phyloP scores from a whole-genome alignment of 2,329 filamentous ascomycete species.

The Hypoxylon sp. region DNA sequence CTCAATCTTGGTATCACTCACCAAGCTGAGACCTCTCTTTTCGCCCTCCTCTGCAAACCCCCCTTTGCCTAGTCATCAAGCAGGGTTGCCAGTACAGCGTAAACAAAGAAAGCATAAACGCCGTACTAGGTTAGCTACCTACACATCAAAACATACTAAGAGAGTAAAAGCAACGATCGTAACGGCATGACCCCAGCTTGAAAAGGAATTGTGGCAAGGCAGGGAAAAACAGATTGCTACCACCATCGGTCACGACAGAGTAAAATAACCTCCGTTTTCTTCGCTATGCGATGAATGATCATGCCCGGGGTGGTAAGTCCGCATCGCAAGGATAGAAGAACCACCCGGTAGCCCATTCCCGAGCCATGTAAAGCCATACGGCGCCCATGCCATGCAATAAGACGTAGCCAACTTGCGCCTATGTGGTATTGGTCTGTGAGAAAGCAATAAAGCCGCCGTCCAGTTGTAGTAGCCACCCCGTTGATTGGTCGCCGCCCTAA shows the following conservation, averaged over 20 bases:
- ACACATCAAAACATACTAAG: slow-evolving; percentile 23
- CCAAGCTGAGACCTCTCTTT: slow-evolving; percentile 19
- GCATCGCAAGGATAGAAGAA: slow-evolving; percentile 36
- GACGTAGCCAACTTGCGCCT: slow-evolving; percentile 34
- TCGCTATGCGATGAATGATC: slow-evolving; percentile 38
- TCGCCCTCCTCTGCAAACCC: slow-evolving; percentile 9
- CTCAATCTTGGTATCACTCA: slow-evolving; percentile 28
- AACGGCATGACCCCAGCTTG: slow-evolving; percentile 36
- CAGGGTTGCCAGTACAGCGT: slow-evolving; percentile 20
- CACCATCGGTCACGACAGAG: slow-evolving; percentile 22
- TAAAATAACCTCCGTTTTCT: slow-evolving; percentile 32
- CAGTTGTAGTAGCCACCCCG: slow-evolving; percentile 8
- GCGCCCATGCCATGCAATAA: slow-evolving; percentile 40
- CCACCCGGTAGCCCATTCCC: slow-evolving; percentile 27
- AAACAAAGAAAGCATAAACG: slow-evolving; percentile 20
- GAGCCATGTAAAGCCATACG: slow-evolving; percentile 28
- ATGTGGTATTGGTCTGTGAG: slow-evolving; percentile 25
- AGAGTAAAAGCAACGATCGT: slow-evolving; percentile 37
- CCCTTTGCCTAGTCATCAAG: slow-evolving; percentile 14
- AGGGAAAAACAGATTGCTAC: slow-evolving; percentile 29
- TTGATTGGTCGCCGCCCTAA: slow-evolving; percentile 22
- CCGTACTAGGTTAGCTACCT: slow-evolving; percentile 21
- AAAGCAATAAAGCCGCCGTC: slow-evolving; percentile 40
- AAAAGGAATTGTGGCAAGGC: slow-evolving; percentile 24
- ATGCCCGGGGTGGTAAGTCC: slow-evolving; percentile 24